phyloP scores from a whole-genome alignment of 163 green algal genomes.

The Chlorella variabilis region DNA sequence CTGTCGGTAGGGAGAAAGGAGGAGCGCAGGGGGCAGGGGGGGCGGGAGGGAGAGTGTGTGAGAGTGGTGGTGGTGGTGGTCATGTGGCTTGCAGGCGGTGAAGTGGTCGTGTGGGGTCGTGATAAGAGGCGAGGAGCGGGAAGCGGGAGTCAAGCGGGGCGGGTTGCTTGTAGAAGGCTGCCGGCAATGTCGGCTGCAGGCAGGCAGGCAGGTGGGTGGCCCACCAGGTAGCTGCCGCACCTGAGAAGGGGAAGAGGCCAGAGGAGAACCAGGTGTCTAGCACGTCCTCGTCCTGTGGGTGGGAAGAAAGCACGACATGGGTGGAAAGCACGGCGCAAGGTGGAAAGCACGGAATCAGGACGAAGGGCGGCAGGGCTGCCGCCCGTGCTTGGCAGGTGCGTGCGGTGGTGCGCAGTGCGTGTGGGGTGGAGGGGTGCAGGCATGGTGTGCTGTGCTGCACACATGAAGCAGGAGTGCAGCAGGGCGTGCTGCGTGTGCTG shows the following conservation, averaged over 20 bases:
- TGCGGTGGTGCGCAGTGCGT: too few relatives aligned
- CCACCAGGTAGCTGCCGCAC: too few relatives aligned
- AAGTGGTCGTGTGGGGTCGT: background rate
- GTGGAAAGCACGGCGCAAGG: background rate
- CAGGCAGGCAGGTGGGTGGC: too few relatives aligned
- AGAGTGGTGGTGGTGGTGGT: too few relatives aligned
- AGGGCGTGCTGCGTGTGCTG: background rate
- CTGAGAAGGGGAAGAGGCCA: conserved; percentile 96
- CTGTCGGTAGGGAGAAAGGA: background rate
- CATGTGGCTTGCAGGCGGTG: too few relatives aligned
- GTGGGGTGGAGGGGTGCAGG: background rate
- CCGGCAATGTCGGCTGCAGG: too few relatives aligned
- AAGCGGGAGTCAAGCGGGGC: too few relatives aligned
- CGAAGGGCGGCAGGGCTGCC: too few relatives aligned
- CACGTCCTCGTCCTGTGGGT: conserved; percentile 95
- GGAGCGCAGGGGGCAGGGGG: background rate
- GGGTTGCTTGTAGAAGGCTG: too few relatives aligned
- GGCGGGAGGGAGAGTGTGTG: too few relatives aligned
- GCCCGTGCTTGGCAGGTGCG: too few relatives aligned
- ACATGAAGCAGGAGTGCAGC: background rate
- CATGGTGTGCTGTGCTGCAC: background rate
- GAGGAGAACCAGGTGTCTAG: conserved; percentile 99
- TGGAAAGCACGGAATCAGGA: background rate
- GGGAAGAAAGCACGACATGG: background rate
- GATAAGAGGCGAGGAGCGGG: too few relatives aligned